A percentile compares a stretch with the other conserved stretches of the same genome.
Evolutionary conservation across 495 filamentous ascomycete species (phyloP).

Genomic region (Recurvomyces mirabilis): DNA sequence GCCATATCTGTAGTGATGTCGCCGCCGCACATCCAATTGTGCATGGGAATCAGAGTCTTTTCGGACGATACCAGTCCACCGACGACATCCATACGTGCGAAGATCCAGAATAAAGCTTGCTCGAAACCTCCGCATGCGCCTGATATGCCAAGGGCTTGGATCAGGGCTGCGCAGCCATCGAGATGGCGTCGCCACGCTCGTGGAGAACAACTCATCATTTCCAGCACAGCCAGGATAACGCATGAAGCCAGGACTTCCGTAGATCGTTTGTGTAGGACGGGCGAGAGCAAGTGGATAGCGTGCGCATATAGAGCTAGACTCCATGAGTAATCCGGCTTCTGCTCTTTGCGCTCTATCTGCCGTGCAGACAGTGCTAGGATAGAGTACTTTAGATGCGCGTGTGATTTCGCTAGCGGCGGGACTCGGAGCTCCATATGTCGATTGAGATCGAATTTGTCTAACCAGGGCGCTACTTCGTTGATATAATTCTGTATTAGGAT

Average conservation of each 20-base stretch:
- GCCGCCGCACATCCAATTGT: conserved; percentile 9
- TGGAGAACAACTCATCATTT: conserved; percentile 22
- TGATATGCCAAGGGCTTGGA: conserved; percentile 15
- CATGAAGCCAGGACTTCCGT: conserved; percentile 19
- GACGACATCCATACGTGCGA: conserved; percentile 19
- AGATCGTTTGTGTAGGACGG: conserved; percentile 10
- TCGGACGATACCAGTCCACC: conserved; percentile 15
- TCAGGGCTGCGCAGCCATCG: conserved; percentile 17
- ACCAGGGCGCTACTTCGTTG: conserved; percentile 18
- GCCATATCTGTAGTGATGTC: conserved; percentile 4
- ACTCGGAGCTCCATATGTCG: conserved; percentile 15
- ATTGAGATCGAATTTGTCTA: conserved; percentile 18
- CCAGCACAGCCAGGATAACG: conserved; percentile 17
- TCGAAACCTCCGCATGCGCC: conserved; percentile 13
- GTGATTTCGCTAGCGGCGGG: conserved; percentile 13
- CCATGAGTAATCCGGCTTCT: conserved; percentile 4
- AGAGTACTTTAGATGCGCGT: conserved; percentile 18
- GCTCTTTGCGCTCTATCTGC: conserved; percentile 16
- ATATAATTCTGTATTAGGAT: conserved; percentile 16
- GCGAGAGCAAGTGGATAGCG: conserved; percentile 17
- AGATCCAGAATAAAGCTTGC: conserved; percentile 19
- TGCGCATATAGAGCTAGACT: conserved; percentile 20
- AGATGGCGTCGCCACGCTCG: conserved; percentile 19
- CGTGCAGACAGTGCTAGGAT: conserved; percentile 17
- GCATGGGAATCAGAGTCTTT: conserved; percentile 16